Evolutionary conservation across 371 early-diverging fungal species (phyloP).

Genomic region (Mortierella sp.): DNA sequence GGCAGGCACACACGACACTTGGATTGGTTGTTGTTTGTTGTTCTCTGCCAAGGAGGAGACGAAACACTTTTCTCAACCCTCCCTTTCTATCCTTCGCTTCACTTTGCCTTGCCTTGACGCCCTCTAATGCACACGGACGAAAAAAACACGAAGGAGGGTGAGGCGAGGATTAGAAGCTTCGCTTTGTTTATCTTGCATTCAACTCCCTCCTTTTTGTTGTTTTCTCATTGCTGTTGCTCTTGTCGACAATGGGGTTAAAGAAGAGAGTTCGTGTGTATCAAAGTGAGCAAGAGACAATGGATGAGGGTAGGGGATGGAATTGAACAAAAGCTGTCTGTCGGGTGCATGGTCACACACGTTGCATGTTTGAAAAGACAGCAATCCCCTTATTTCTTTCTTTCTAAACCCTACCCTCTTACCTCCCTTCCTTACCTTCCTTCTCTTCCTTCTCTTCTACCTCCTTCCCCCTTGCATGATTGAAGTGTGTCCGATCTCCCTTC

Average conservation of each 20-base stretch:
- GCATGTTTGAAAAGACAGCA: background rate
- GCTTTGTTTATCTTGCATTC: background rate
- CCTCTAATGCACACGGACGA: background rate
- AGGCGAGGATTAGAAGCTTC: background rate
- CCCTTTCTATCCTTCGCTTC: background rate
- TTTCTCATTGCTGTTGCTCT: too few relatives aligned
- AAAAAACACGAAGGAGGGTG: background rate
- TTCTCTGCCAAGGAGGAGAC: background rate
- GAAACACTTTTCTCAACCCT: slow-evolving; percentile 9
- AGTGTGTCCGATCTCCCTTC: background rate
- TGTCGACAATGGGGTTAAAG: background rate
- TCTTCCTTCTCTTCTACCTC: background rate
- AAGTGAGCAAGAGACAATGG: background rate
- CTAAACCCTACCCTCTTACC: too few relatives aligned
- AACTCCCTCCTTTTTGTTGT: too few relatives aligned
- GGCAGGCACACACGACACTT: background rate
- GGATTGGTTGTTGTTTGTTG: background rate
- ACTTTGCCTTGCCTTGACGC: background rate
- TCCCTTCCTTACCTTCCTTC: background rate
- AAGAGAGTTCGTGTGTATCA: background rate
- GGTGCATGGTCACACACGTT: background rate
- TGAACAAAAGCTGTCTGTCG: background rate
- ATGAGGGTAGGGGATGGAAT: background rate
- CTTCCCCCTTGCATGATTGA: background rate
- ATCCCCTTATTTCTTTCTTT: background rate